Evolutionary conservation across 2,329 filamentous ascomycete genomes (phyloP).

Genomic region (Penicillium janthinellum): DNA sequence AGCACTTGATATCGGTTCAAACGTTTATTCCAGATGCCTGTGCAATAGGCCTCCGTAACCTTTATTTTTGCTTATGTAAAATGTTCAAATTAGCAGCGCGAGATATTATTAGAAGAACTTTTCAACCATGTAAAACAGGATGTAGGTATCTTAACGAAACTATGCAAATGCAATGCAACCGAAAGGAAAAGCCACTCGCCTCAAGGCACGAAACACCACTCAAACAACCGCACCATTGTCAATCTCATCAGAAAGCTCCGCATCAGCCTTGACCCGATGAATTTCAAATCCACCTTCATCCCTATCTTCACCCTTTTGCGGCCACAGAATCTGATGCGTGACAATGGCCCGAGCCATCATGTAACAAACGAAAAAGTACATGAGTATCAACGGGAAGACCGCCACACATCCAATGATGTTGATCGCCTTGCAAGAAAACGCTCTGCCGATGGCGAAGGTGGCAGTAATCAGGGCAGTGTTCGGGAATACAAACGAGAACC

Average conservation of each 20-base stretch:
- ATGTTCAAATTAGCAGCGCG: too few species aligned
- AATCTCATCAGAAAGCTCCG: constrained; percentile 19
- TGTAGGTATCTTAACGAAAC: background rate
- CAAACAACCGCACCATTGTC: background rate
- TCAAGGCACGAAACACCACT: background rate
- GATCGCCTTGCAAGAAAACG: constrained; percentile 62
- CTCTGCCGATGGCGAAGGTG: constrained; percentile 69
- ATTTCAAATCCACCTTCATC: constrained; percentile 62
- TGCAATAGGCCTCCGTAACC: too few species aligned
- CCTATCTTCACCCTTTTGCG: constrained; percentile 67
- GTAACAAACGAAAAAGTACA: constrained; percentile 68
- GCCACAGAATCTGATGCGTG: constrained; percentile 72
- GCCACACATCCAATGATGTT: constrained; percentile 69
- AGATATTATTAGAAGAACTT: too few species aligned
- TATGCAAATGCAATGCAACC: background rate
- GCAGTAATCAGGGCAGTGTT: constrained; percentile 75
- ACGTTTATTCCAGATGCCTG: too few species aligned
- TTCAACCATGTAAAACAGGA: background rate
- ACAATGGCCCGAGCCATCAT: constrained; percentile 72
- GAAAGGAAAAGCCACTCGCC: background rate
- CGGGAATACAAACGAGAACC: constrained; percentile 81
- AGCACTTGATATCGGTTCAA: too few species aligned
- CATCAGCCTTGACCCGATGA: constrained; percentile 32
- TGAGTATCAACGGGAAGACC: constrained; percentile 64
- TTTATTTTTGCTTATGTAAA: too few species aligned